phyloP scores from a whole-genome alignment of 495 filamentous ascomycete species.

The Hypoxylon lienhwacheense region DNA sequence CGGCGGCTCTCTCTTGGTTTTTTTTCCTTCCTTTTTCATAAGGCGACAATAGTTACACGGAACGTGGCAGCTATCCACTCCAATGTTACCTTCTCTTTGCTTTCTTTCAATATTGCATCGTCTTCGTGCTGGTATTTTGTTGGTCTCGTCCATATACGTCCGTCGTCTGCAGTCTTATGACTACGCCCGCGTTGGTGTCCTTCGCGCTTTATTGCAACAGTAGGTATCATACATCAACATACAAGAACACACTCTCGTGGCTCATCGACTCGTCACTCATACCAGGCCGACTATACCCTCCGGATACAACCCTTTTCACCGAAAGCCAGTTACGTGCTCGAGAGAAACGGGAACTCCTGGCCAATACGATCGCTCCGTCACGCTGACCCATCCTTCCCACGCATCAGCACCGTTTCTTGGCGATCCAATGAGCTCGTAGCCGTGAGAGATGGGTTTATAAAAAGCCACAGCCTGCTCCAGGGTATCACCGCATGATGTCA shows the following conservation, averaged over 20 bases:
- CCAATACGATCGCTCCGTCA: constrained; percentile 14
- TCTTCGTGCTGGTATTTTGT: too few relatives aligned
- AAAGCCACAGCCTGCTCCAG: constrained; percentile 18
- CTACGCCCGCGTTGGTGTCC: too few relatives aligned
- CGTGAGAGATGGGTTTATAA: constrained; percentile 16
- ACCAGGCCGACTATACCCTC: constrained; percentile 3
- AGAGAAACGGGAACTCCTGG: constrained; percentile 1
- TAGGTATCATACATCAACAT: neutral
- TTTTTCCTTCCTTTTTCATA: too few relatives aligned
- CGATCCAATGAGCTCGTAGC: constrained; percentile 19
- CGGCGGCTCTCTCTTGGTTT: neutral
- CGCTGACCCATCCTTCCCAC: constrained; percentile 13
- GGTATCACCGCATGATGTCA: constrained; percentile 24
- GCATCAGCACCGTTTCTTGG: constrained; percentile 19
- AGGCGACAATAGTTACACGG: constrained; percentile 17
- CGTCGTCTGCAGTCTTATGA: too few relatives aligned
- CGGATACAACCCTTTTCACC: constrained; percentile 13
- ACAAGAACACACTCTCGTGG: too few relatives aligned
- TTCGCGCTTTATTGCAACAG: constrained; percentile 15
- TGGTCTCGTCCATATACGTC: neutral
- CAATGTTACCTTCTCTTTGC: constrained; percentile 13
- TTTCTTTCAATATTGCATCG: neutral
- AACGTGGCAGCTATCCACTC: constrained; percentile 21
- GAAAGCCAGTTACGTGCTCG: constrained; percentile 9
- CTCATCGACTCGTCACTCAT: constrained; percentile 4